Evolutionary conservation across 1,284 basidiomycete species (phyloP), one percentile per base, ranked within the genome.

Genomic region (Malassezia japonica): DNA sequence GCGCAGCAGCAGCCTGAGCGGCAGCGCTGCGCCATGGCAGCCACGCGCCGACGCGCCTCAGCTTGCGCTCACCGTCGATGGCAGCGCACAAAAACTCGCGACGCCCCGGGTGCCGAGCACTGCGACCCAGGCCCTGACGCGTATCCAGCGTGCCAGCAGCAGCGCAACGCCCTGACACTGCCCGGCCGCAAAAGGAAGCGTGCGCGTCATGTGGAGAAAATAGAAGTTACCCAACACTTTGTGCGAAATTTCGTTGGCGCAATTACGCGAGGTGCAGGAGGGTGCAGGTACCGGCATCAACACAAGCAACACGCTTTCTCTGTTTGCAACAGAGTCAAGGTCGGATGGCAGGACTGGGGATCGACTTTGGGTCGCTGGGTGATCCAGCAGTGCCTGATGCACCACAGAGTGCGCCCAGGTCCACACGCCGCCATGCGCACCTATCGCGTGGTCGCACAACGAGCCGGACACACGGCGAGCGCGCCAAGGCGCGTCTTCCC

Each of bases 271-370:
- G 6, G 18, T 40, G 38, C 38, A 40, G 21, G n/a, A 8, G 6
- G 15, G 38, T 40, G 38, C 38, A 40, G 38, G 6, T 20, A n/a
- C 28, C 38, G 8, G 27, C 38, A 40, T 40, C 38, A 40, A 40
- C 38, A 40, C 38, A 40, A 24, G 18, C 38, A 10, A 24, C 38
- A 13, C 38, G n/a, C 6, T 20, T 40, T n/a, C 28, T 8, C 18
- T 15, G 38, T 13, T 40, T 28, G 23, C 24, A n/a, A n/a, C n/a
- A n/a, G n/a, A n/a, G n/a, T n/a, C n/a, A n/a, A n/a, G n/a, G 21
- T 32, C 20, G 25, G 35, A 69, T 66, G 61, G 61, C 63, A 8
- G 67, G 67, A 7, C 56, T 70, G 15, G 65, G 67, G 20, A 70
- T 70, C 46, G 59, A 70, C 57, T 64, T 70, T 28, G 65, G 62